phyloP scores from a whole-genome alignment of 2,329 filamentous ascomycete species.

The Aspergillus latus region DNA sequence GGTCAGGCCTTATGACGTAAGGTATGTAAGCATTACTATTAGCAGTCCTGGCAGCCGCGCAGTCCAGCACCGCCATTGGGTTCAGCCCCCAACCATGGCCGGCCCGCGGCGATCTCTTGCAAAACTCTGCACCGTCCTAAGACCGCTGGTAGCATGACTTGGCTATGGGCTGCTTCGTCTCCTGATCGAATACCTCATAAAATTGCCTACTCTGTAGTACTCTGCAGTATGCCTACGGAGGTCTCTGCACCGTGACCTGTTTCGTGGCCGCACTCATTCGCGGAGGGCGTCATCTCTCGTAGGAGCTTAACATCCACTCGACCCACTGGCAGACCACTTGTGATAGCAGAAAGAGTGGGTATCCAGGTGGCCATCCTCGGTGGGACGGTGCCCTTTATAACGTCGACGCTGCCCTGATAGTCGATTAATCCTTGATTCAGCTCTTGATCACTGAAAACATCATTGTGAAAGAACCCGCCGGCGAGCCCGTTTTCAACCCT shows the following conservation, averaged over 20 bases:
- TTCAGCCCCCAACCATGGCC: slow-evolving; percentile 20
- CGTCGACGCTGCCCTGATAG: slow-evolving; percentile 21
- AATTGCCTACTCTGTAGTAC: neutral
- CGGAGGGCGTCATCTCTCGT: slow-evolving; percentile 14
- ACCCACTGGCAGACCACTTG: slow-evolving; percentile 33
- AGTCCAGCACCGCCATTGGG: too few species aligned
- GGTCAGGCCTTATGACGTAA: too few species aligned
- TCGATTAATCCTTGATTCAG: slow-evolving; percentile 27
- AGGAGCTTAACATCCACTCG: slow-evolving; percentile 32
- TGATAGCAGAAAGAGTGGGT: slow-evolving; percentile 36
- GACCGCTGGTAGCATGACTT: neutral
- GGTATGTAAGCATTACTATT: neutral
- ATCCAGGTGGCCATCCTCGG: slow-evolving; percentile 26
- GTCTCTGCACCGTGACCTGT: slow-evolving; percentile 2
- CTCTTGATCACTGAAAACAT: slow-evolving; percentile 9
- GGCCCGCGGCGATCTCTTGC: slow-evolving; percentile 6
- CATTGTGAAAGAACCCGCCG: slow-evolving; percentile 13
- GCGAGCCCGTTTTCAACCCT: neutral
- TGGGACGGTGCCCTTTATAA: slow-evolving; percentile 36
- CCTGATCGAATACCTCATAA: neutral
- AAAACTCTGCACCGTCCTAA: neutral
- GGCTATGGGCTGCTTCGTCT: neutral
- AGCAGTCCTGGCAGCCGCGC: neutral
- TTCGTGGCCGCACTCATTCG: slow-evolving; percentile 19
- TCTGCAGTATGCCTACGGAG: neutral